phyloP scores from a whole-genome alignment of 2,329 filamentous ascomycete genomes.

The Colletotrichum graminicola region DNA sequence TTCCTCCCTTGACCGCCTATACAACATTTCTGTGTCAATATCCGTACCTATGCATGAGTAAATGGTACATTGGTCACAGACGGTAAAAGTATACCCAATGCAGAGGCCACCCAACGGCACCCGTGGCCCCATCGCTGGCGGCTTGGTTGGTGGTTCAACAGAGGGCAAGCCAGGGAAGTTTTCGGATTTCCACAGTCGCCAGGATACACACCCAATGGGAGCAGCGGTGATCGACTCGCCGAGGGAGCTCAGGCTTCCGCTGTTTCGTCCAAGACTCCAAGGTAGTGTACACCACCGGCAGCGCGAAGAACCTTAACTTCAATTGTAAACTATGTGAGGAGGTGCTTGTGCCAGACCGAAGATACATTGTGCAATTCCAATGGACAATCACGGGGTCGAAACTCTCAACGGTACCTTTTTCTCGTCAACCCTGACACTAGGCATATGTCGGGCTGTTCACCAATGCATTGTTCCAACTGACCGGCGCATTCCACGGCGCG shows the following conservation, averaged over 20 bases:
- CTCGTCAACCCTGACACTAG: conserved; percentile 10
- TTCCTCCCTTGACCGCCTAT: conserved; percentile 38
- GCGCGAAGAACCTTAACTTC: background rate
- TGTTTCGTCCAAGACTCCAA: conserved; percentile 2
- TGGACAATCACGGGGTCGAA: conserved; percentile 24
- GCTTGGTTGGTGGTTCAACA: conserved; percentile 17
- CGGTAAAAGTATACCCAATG: background rate
- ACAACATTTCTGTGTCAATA: conserved; percentile 18
- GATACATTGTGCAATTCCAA: conserved; percentile 19
- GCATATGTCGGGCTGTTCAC: background rate
- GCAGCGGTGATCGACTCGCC: conserved; percentile 20
- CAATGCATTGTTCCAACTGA: conserved; percentile 9
- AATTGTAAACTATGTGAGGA: background rate
- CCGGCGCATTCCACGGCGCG: conserved; percentile 3
- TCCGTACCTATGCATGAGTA: background rate
- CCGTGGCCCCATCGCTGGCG: conserved; percentile 3
- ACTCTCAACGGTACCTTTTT: conserved; percentile 30
- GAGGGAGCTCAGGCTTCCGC: conserved; percentile 23
- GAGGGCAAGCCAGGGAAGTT: background rate
- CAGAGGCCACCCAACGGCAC: conserved; percentile 29
- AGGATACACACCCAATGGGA: conserved; percentile 24
- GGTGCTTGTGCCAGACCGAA: background rate
- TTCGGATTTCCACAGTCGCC: conserved; percentile 32
- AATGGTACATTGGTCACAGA: background rate
- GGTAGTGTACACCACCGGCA: background rate